Conservation (phyloP, 2,329 filamentous ascomycete genomes). For the Fragosphaeria purpurea region DNA sequence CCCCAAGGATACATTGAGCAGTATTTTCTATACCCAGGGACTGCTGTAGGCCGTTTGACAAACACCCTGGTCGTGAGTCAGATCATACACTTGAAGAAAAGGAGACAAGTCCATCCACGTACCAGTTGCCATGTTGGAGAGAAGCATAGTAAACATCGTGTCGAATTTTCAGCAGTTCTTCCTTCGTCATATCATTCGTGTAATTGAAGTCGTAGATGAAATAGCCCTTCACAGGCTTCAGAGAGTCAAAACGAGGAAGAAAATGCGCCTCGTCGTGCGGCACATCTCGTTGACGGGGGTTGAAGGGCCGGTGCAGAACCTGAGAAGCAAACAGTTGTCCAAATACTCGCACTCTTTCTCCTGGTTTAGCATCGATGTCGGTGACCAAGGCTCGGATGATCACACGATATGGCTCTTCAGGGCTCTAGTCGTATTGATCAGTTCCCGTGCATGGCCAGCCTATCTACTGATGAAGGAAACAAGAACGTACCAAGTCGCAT, state of each 20-base stretch:
- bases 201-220: conserved; percentile 3
- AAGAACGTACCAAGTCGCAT: background rate
- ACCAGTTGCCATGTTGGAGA: background rate
- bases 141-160: background rate
- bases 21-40: conserved; percentile 2
- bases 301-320: background rate
- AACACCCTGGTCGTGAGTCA: background rate
- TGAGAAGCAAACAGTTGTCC: background rate
- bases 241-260: background rate
- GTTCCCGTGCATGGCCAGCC: background rate
- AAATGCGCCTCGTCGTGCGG: background rate
- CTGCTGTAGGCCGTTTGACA: background rate
- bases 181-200: conserved; percentile 1
- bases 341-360: background rate
- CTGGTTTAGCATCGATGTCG: background rate
- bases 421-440: background rate
- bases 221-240: background rate
- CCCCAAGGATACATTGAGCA: conserved; percentile 4
- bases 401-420: background rate
- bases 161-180: background rate
- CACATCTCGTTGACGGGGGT: background rate
- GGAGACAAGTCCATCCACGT: background rate
- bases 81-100: background rate
- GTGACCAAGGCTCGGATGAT: conserved; percentile 1
- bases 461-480: background rate